Evolutionary conservation across 208 protist genomes (phyloP), one percentile per base, ranked within the genome.

Genomic region (Herpetomonas muscarum): DNA sequence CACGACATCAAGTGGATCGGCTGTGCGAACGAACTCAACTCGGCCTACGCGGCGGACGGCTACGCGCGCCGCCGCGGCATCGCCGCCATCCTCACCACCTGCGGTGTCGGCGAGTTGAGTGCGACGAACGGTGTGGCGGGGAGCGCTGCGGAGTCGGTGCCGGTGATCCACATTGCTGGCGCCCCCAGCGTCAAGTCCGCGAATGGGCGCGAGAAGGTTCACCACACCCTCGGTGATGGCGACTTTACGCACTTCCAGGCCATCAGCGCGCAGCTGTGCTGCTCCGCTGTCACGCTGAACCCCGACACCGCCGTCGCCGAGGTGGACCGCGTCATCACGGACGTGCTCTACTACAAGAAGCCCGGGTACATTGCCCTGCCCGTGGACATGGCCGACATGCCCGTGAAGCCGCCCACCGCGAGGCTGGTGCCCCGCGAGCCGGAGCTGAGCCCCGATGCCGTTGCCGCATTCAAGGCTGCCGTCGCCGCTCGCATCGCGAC

Each of bases 1-100:
- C 64, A 79, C 55, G 53, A 34, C n/a, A 65, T 81, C 13, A 67
- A 80, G 59, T 85, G 77, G 77, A 64, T 85, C 9, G 77, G 77
- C 31, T 75, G 55, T 22, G 69, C 77, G 1, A 85, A 85, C 48
- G 77, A 85, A 64, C 65, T 85, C 24, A 85, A 85, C 49, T 72
- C 77, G 1, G 67, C 64, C 19, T 85, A 85, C 61, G 77, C 77
- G 1, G 77, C 70, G 1, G 77, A 85, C 57, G 77, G 77, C 42
- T 85, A 85, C 63, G 69, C 70, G 10, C 69, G 73, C 29, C 46
- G 36, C 25, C 69, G 70, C 22, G 56, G 64, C 2, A 17, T 70
- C 36, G 64, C 31, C 34, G 53, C 55, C 30, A 26, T 70, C 41
- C 37, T 61, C 17, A 70, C 64, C 12, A 70, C 64, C 6, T 61